Conservation (phyloP, 164 flowering plant genomes). For the Stephania cephalantha region DNA sequence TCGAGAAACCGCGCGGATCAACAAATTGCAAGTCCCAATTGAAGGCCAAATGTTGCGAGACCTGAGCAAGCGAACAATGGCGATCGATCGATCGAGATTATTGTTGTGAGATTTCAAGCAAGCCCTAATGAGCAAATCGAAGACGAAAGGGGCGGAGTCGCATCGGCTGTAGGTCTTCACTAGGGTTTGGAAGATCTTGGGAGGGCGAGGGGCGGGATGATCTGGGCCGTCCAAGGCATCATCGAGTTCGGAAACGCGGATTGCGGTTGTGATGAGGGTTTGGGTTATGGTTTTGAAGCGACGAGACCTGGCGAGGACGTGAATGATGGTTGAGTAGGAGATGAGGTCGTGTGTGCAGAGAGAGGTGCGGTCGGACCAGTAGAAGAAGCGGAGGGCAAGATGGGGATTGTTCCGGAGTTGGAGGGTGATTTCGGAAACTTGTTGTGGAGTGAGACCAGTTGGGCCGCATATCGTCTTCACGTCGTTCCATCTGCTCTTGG, state of each 20-base stretch:
- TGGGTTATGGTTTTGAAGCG: slow-evolving; percentile 39
- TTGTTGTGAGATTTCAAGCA: slow-evolving; percentile 39
- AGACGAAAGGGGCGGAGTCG: slow-evolving; percentile 86
- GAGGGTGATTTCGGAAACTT: slow-evolving; percentile 52
- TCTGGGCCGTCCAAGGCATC: slow-evolving; percentile 7
- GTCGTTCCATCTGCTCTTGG: slow-evolving; percentile 62
- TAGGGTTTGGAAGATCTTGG: slow-evolving; percentile 45
- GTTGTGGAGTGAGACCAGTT: slow-evolving; percentile 40
- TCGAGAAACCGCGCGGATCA: slow-evolving; percentile 41
- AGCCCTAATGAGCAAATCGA: slow-evolving; percentile 60
- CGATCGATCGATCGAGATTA: slow-evolving; percentile 42
- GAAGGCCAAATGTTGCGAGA: slow-evolving; percentile 40
- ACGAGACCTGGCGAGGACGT: slow-evolving; percentile 61
- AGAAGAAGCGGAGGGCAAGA: slow-evolving; percentile 67
- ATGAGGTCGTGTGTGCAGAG: slow-evolving; percentile 48
- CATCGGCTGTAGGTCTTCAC: slow-evolving; percentile 53
- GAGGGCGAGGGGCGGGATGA: slow-evolving; percentile 10
- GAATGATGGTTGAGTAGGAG: slow-evolving; percentile 63
- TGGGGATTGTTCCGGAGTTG: slow-evolving; percentile 56
- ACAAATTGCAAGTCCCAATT: slow-evolving; percentile 44
- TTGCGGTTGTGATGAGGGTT: slow-evolving; percentile 36
- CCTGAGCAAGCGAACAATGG: slow-evolving; percentile 41
- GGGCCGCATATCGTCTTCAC: slow-evolving; percentile 44
- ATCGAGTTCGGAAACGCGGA: slow-evolving; percentile 22
- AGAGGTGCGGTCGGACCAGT: slow-evolving; percentile 39